Percentiles rank a stretch among this genome's conserved stretches.
phyloP scores from a whole-genome alignment of 2,329 filamentous ascomycete genomes.

The Fusarium chaquense region DNA sequence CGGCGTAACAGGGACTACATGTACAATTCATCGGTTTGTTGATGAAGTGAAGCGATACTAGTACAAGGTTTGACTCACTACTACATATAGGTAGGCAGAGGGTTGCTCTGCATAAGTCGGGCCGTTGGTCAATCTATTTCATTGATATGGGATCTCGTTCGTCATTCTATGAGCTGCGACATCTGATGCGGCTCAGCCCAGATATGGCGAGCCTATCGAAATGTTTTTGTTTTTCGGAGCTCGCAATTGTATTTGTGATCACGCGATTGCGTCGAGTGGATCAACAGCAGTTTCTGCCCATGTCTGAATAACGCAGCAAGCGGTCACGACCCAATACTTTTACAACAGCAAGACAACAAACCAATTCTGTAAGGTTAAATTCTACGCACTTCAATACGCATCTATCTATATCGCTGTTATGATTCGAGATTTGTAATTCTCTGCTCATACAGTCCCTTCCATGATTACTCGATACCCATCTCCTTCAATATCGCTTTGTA shows the following conservation, averaged over 20 bases:
- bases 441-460: neutral
- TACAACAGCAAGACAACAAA: neutral
- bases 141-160: neutral
- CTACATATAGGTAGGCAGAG: neutral
- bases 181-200: neutral
- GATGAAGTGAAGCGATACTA: neutral
- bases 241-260: neutral
- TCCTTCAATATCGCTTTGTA: slow-evolving; percentile 66
- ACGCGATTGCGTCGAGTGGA: neutral
- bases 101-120: neutral
- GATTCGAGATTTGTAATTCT: slow-evolving; percentile 1
- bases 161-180: neutral
- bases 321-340: neutral
- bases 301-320: neutral
- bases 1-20: slow-evolving; percentile 3
- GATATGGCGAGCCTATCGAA: neutral
- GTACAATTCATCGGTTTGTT: neutral
- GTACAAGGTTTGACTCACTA: neutral
- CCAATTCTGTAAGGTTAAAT: neutral
- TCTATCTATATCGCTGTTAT: neutral
- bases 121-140: neutral
- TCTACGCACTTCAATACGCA: neutral
- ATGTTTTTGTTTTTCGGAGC: neutral
- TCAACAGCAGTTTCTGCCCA: neutral
- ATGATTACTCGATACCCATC: slow-evolving; percentile 52